Conservation (phyloP, 2,329 filamentous ascomycete genomes). For the Penicillium oxalicum region DNA sequence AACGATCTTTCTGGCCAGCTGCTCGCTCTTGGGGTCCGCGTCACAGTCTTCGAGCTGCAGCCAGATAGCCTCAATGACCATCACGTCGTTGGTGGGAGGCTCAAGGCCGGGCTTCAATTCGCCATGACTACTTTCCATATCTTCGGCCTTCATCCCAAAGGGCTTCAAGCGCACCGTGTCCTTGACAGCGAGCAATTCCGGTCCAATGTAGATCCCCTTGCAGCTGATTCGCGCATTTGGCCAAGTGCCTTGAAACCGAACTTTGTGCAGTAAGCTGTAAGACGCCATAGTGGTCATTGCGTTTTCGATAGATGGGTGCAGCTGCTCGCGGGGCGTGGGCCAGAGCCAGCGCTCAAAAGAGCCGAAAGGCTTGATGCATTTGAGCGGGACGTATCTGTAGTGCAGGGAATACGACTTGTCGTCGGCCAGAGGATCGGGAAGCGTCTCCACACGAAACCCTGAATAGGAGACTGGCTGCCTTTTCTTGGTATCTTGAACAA, state of each 20-base stretch:
- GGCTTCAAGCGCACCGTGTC: slow-evolving; percentile 51
- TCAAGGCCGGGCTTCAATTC: slow-evolving; percentile 7
- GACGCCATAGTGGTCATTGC: slow-evolving; percentile 50
- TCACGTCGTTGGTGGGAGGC: slow-evolving; percentile 44
- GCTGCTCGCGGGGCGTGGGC: slow-evolving; percentile 34
- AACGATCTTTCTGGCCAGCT: slow-evolving; percentile 40
- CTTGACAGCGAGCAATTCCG: slow-evolving; percentile 50
- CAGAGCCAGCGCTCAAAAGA: slow-evolving; percentile 49
- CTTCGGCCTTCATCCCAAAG: slow-evolving; percentile 9
- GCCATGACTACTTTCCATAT: slow-evolving; percentile 11
- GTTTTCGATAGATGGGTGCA: slow-evolving; percentile 51
- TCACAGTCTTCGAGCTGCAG: slow-evolving; percentile 47
- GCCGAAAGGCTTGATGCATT: slow-evolving; percentile 50
- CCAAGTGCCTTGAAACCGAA: slow-evolving; percentile 50
- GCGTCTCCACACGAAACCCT: slow-evolving; percentile 53
- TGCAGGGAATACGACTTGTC: slow-evolving; percentile 50
- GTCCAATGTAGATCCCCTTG: slow-evolving; percentile 51
- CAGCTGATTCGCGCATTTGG: slow-evolving; percentile 49
- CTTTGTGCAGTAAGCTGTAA: slow-evolving; percentile 48
- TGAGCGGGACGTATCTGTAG: slow-evolving; percentile 51
- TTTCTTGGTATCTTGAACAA: slow-evolving; percentile 38
- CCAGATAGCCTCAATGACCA: slow-evolving; percentile 50
- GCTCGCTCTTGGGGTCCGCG: slow-evolving; percentile 41
- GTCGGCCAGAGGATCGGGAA: slow-evolving; percentile 46
- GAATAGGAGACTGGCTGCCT: slow-evolving; percentile 43